Evolutionary conservation across 805 yeast genomes (phyloP).

Genomic region (Lipomyces kockii): DNA sequence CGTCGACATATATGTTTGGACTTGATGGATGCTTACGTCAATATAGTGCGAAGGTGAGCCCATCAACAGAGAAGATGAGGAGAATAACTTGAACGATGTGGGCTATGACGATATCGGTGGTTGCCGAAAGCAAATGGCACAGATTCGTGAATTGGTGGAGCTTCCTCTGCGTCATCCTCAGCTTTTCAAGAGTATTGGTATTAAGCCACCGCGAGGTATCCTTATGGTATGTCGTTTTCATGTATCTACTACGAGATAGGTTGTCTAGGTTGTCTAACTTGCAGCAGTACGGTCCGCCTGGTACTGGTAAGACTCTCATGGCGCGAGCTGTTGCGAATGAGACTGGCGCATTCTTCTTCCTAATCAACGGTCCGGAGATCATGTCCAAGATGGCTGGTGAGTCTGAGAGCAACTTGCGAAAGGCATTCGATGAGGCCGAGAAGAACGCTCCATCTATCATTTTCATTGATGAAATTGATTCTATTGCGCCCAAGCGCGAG

Average conservation of each 20-base stretch:
- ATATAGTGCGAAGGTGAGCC: constrained; percentile 93
- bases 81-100: constrained; percentile 92
- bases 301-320: constrained; percentile 99
- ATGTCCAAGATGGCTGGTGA: constrained; percentile 99
- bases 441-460: constrained; percentile 97
- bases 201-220: constrained; percentile 98
- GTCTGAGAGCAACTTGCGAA: constrained; percentile 93
- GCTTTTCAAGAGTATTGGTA: constrained; percentile 95
- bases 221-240: constrained; percentile 56
- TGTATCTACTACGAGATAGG: constrained; percentile 35
- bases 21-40: not conserved
- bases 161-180: constrained; percentile 98
- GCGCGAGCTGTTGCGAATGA: constrained; percentile 99
- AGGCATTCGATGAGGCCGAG: constrained; percentile 99
- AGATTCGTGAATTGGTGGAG: constrained; percentile 97
- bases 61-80: constrained; percentile 97
- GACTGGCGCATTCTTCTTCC: constrained; percentile 97
- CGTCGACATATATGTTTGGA: not conserved
- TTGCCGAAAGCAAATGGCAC: constrained; percentile 99
- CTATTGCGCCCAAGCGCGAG: constrained; percentile 99
- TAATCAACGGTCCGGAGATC: constrained; percentile 98
- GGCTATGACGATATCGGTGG: constrained; percentile 99
- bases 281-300: constrained; percentile 87
- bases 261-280: not conserved
- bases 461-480: constrained; percentile 97